Percentiles rank a stretch among this genome's conserved stretches.
These are phyloP conservation scores for Bolboschoenoplectus hybrid DNA, from an alignment of 202 grass and related monocot genomes.

Conservation along the genomic window DNA sequence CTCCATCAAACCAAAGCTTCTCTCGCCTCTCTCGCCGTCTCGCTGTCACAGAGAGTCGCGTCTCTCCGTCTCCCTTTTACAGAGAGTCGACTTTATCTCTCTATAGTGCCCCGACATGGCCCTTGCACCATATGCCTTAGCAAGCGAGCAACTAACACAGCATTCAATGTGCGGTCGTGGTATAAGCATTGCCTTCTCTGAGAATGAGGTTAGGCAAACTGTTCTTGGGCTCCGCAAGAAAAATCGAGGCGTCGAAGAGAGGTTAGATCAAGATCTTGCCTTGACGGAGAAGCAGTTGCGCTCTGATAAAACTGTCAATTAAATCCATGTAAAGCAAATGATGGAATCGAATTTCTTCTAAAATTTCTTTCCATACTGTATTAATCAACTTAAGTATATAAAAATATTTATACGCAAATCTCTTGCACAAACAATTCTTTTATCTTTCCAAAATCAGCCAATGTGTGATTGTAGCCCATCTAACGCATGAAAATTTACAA, in stretches of 20 bases:
- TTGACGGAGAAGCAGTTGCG: conserved; percentile 53
- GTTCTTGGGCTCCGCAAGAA: conserved; percentile 50
- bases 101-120: no score
- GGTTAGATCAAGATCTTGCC: conserved; percentile 44
- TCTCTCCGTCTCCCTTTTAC: no score
- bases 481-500: neutral
- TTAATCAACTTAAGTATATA: no score
- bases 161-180: conserved; percentile 26
- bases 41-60: no score
- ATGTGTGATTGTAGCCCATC: neutral
- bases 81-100: no score
- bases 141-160: conserved; percentile 48
- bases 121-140: no score
- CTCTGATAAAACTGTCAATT: conserved; percentile 17
- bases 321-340: conserved; percentile 41
- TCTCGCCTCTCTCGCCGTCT: no score
- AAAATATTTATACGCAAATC: no score
- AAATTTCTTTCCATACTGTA: neutral
- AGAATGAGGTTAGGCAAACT: conserved; percentile 51
- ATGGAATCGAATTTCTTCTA: conserved; percentile 56
- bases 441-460: neutral
- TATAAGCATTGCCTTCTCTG: conserved; percentile 61
- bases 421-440: neutral
- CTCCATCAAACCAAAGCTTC: no score
- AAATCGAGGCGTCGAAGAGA: conserved; percentile 4